These are phyloP conservation scores for Chalara sp. DNA, from an alignment of 2,329 filamentous ascomycete species.

Conservation along the genomic window DNA sequence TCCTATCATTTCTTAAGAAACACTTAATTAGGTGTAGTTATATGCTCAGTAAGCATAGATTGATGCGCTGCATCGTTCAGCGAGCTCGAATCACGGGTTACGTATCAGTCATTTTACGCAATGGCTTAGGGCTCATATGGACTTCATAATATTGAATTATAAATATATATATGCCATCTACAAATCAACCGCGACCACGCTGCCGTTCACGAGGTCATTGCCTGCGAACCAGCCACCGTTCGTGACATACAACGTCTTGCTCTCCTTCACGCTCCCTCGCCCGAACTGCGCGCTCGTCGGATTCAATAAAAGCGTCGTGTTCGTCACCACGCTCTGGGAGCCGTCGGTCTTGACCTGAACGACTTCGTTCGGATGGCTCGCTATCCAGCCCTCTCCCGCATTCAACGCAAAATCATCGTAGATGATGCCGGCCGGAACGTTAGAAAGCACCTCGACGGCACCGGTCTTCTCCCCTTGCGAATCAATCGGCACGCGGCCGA, in stretches of 20 bases:
- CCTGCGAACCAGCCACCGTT: constrained; percentile 10
- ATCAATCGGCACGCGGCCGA: constrained; percentile 10
- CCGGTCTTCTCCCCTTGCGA: constrained; percentile 4
- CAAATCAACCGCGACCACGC: neutral
- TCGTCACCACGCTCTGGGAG: neutral
- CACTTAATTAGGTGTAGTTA: too few relatives aligned
- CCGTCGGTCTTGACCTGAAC: neutral
- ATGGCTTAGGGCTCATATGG: too few relatives aligned
- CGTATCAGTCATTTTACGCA: too few relatives aligned
- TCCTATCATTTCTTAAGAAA: too few relatives aligned
- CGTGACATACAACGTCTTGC: constrained; percentile 11
- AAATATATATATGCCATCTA: too few relatives aligned
- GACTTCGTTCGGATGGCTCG: neutral
- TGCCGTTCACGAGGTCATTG: neutral
- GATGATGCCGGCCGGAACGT: neutral
- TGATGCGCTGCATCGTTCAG: too few relatives aligned
- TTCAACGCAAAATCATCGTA: constrained; percentile 14
- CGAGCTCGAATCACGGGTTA: too few relatives aligned
- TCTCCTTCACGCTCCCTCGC: constrained; percentile 6
- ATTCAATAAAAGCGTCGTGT: constrained; percentile 8
- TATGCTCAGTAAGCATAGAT: too few relatives aligned
- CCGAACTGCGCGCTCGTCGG: constrained; percentile 11
- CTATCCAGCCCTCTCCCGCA: neutral
- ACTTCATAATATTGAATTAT: too few relatives aligned
- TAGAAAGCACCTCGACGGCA: constrained; percentile 4